Evolutionary conservation across 2,329 filamentous ascomycete genomes (phyloP).

Genomic region (Hypoxylon sp.): DNA sequence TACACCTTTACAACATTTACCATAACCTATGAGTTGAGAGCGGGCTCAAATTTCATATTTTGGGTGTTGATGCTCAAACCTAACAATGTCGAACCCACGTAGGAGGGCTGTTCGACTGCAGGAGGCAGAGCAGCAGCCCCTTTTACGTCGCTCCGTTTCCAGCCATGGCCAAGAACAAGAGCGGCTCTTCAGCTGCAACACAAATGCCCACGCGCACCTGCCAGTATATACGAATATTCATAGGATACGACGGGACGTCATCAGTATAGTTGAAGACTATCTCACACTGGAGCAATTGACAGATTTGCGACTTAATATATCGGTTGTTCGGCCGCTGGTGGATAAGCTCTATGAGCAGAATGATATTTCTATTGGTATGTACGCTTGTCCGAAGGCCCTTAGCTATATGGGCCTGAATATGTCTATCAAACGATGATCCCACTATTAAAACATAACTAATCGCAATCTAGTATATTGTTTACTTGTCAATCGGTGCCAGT

Average conservation of each 20-base stretch:
- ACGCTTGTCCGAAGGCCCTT: background rate
- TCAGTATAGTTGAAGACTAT: conserved; percentile 74
- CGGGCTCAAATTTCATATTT: background rate
- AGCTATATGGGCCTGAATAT: background rate
- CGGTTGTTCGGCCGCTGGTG: conserved; percentile 85
- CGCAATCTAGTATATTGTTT: conserved; percentile 78
- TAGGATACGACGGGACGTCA: conserved; percentile 75
- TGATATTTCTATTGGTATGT: conserved; percentile 81
- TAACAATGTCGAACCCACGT: conserved; percentile 42
- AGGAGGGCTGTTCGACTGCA: conserved; percentile 44
- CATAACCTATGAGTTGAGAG: conserved; percentile 15
- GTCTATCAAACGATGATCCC: background rate
- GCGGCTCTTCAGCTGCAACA: conserved; percentile 67
- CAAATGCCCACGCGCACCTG: conserved; percentile 73
- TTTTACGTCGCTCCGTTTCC: conserved; percentile 57
- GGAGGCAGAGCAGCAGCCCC: conserved; percentile 55
- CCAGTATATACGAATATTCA: conserved; percentile 86
- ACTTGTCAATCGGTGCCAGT: conserved; percentile 85
- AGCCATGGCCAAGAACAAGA: conserved; percentile 58
- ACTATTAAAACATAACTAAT: conserved; percentile 42
- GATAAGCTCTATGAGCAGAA: conserved; percentile 84
- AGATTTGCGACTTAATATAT: conserved; percentile 85
- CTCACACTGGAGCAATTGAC: conserved; percentile 81
- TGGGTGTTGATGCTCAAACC: conserved; percentile 11
- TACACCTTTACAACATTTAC: conserved; percentile 15